Conservation (phyloP, 345 rosid species). For the Trapa bicornis region DNA sequence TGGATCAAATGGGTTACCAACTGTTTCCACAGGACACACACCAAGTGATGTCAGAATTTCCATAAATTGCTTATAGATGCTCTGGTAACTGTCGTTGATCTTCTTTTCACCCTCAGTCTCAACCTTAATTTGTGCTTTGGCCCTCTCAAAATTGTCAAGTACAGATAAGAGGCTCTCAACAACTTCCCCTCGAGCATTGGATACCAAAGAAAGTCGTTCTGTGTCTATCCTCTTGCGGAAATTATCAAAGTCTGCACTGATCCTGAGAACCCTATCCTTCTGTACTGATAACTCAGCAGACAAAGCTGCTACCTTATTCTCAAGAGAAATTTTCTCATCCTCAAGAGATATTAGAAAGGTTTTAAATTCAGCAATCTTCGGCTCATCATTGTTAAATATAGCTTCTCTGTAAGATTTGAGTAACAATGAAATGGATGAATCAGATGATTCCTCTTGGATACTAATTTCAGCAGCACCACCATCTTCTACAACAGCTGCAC, state of each 20-base stretch:
- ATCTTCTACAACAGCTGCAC: conserved; percentile 29
- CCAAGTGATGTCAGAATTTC: conserved; percentile 73
- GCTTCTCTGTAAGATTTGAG: conserved; percentile 61
- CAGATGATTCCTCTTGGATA: conserved; percentile 35
- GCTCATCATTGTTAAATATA: conserved; percentile 45
- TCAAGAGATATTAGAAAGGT: conserved; percentile 51
- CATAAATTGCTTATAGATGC: conserved; percentile 76
- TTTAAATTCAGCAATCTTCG: conserved; percentile 56
- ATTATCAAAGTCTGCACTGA: conserved; percentile 92
- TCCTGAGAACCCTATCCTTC: conserved; percentile 67
- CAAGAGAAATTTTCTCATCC: conserved; percentile 47
- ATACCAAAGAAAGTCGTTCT: conserved; percentile 66
- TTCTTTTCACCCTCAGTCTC: conserved; percentile 87
- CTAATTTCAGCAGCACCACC: conserved; percentile 18
- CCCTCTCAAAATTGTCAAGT: conserved; percentile 93
- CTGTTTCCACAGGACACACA: conserved; percentile 70
- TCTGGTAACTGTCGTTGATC: conserved; percentile 81
- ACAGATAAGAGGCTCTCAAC: conserved; percentile 69
- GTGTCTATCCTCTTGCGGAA: conserved; percentile 87
- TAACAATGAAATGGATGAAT: conserved; percentile 33
- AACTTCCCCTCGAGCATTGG: conserved; percentile 90
- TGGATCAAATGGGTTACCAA: conserved; percentile 84
- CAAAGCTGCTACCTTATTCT: conserved; percentile 41
- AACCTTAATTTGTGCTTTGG: conserved; percentile 71
- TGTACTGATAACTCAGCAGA: conserved; percentile 52